A percentile compares a stretch with the other conserved stretches of the same genome.
These are phyloP conservation scores for Alternaria alternata DNA, from an alignment of 2,329 filamentous ascomycete species.

Conservation along the genomic window DNA sequence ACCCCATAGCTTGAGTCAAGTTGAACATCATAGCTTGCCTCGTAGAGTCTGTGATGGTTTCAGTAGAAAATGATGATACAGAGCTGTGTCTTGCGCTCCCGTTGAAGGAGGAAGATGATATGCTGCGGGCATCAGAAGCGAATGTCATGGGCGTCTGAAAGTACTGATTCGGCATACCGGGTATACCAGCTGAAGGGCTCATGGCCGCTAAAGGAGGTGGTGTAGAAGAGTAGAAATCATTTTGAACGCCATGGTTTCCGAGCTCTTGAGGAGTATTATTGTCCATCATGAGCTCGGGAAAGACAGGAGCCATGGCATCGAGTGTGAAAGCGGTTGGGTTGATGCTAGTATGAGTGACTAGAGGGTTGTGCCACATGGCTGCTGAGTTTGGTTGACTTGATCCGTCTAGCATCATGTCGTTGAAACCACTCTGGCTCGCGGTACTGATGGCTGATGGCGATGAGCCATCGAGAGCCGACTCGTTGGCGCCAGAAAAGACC, in stretches of 20 bases:
- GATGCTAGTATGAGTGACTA: slow-evolving; percentile 74
- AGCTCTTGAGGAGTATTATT: slow-evolving; percentile 81
- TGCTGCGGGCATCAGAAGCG: slow-evolving; percentile 70
- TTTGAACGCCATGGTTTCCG: slow-evolving; percentile 71
- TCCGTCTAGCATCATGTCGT: slow-evolving; percentile 90
- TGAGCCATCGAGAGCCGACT: slow-evolving; percentile 87
- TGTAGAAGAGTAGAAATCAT: slow-evolving; percentile 79
- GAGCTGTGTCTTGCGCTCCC: slow-evolving; percentile 70
- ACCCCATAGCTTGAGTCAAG: slow-evolving; percentile 66
- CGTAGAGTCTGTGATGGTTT: slow-evolving; percentile 72
- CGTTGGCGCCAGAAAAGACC: slow-evolving; percentile 64
- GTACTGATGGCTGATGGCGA: slow-evolving; percentile 97
- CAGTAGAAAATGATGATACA: slow-evolving; percentile 67
- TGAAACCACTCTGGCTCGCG: slow-evolving; percentile 88
- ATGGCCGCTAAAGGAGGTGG: slow-evolving; percentile 78
- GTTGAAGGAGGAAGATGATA: slow-evolving; percentile 73
- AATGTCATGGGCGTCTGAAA: slow-evolving; percentile 73
- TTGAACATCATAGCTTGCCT: slow-evolving; percentile 69
- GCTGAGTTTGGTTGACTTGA: slow-evolving; percentile 51
- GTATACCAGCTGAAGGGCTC: slow-evolving; percentile 72
- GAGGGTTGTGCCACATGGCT: slow-evolving; percentile 50
- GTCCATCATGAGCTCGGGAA: slow-evolving; percentile 72
- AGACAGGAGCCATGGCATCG: slow-evolving; percentile 76
- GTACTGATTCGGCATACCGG: slow-evolving; percentile 67
- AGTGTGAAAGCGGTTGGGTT: slow-evolving; percentile 73